Base-by-base conservation (phyloP, 495 filamentous ascomycete genomes). In the Talaromyces trachyspermus region DNA sequence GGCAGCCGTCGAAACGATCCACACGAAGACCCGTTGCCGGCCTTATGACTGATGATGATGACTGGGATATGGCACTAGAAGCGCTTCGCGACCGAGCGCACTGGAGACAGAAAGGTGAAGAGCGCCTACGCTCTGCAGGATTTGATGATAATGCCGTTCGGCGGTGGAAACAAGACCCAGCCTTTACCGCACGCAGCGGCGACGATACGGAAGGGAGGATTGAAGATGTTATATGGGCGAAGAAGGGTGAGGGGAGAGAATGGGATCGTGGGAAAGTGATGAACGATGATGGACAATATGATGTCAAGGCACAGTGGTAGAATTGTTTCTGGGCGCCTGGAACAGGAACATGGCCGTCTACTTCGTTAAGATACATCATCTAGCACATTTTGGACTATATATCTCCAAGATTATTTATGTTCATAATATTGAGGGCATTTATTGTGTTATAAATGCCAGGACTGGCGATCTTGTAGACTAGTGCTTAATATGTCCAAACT, bases 231-330 rank as follows among this genome's bases (percentile, higher is more conserved):
- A 74, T 64, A 52, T 98, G 92, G 91, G 73, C 74, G 36, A 85
- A 81, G 59, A 79, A 76, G 37, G 90, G 88, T 0, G 85, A 88
- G 50, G 72, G 78, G n/a, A 77, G 88, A 27, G 91, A 95, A 58
- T 96, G 90, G 90, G 90, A 97, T 74, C 72, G 81, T 6, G 86
- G 86, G 14, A 95, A 95, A 58, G 78, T 87, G 25, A 64, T 88
- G 27, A 77, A 81, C 50, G 75, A 72, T 10, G 74, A 84, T 45
- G 84, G 82, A 1, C 65, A 75, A 50, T 69, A 79, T 46, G 65
- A 70, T 44, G 58, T 81, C 17, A 72, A 70, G 46, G 72, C 76
- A 19, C 41, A 56, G 43, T 76, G 73, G 73, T 69, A 62, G 51
- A 15, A 6, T 12, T 37, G 9, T 17, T 15, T 37, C n/a, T n/a